Base-by-base conservation (phyloP, 352 stramenopile genomes). In the Saprolegnia parasitica region DNA sequence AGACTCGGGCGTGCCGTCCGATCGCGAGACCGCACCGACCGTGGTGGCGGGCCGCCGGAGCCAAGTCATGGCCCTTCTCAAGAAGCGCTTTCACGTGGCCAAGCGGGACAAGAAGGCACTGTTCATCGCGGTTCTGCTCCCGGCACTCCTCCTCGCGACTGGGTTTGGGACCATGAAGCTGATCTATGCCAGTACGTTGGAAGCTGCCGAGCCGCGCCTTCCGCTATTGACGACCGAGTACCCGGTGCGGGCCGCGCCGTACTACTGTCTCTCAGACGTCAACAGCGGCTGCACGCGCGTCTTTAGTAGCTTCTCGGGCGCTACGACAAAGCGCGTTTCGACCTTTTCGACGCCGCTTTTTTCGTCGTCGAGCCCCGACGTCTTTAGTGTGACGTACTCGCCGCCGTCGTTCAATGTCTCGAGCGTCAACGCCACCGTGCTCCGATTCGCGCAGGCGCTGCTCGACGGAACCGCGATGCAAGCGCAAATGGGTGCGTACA, bases 81-180 rank as follows among this genome's bases (percentile, higher is more conserved):
- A 71, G 24, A 93, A 93, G 66, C 76, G 83, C 15, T 32, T 86
- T 10, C 68, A 76, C 16, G 78, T 71, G 18, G 82, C 80, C 0
- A 82, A 77, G 29, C 79, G 86, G 16, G 86, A 93, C 56, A 73
- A 76, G 11, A 78, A 76, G 35, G 84, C 90, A 75, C 49, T 96
- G 5, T 78, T 88, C 60, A 93, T 85, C 72, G 90, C 85, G 63
- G 81, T 72, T 4, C 35, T 93, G 15, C 70, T 93, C 11, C 87
- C 87, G 0, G 73, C 89, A 46, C 57, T 82, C 10, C 68, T 91
- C n/a, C 77, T 95, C 37, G 77, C 89, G 35, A 67, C 86, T 0
- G 87, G 86, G 0, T 61, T 96, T 24, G 78, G 75, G 32, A 72
- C 78, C 0, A 67, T 96, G 42, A 49, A 49, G 42, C 8, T 49